phyloP scores from a whole-genome alignment of 2,329 filamentous ascomycete species.

The Thielaviopsis musarum region DNA sequence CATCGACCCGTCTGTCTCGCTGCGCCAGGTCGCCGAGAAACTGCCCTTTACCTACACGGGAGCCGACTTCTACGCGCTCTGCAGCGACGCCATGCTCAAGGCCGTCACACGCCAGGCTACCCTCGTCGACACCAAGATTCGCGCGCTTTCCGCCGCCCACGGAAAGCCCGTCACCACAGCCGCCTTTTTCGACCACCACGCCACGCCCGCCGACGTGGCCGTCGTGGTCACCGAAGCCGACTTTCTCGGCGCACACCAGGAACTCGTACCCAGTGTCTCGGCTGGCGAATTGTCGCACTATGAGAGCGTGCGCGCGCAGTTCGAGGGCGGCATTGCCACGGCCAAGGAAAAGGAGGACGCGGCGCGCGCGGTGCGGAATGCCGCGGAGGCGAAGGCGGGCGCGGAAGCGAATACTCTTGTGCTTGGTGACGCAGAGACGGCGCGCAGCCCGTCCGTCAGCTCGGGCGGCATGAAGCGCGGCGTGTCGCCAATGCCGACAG shows the following conservation, averaged over 20 bases:
- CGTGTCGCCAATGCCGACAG: slow-evolving; percentile 14
- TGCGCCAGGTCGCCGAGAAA: slow-evolving; percentile 53
- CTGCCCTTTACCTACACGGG: slow-evolving; percentile 95
- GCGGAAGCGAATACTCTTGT: background rate
- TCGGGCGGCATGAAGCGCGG: no score
- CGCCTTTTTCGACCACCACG: slow-evolving; percentile 90
- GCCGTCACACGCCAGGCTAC: slow-evolving; percentile 83
- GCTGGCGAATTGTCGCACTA: slow-evolving; percentile 86
- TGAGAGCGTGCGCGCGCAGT: slow-evolving; percentile 62
- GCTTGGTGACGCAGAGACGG: background rate
- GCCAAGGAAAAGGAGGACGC: slow-evolving; percentile 20
- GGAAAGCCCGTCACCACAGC: slow-evolving; percentile 56
- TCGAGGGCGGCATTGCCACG: slow-evolving; percentile 44
- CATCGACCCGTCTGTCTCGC: slow-evolving; percentile 61
- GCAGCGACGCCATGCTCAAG: slow-evolving; percentile 97
- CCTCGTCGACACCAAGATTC: slow-evolving; percentile 69
- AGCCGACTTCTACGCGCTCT: slow-evolving; percentile 91
- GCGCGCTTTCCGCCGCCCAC: slow-evolving; percentile 40
- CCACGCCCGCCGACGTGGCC: slow-evolving; percentile 62
- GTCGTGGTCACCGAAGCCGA: slow-evolving; percentile 84
- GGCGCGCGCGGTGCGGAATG: slow-evolving; percentile 22
- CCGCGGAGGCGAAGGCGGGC: slow-evolving; percentile 7
- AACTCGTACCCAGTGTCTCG: slow-evolving; percentile 87
- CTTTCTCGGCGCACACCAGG: slow-evolving; percentile 64
- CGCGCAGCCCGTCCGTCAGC: no score